These are phyloP conservation scores for Acanthamoeba healyi DNA, from an alignment of 208 protist species.

Conservation along the genomic window DNA sequence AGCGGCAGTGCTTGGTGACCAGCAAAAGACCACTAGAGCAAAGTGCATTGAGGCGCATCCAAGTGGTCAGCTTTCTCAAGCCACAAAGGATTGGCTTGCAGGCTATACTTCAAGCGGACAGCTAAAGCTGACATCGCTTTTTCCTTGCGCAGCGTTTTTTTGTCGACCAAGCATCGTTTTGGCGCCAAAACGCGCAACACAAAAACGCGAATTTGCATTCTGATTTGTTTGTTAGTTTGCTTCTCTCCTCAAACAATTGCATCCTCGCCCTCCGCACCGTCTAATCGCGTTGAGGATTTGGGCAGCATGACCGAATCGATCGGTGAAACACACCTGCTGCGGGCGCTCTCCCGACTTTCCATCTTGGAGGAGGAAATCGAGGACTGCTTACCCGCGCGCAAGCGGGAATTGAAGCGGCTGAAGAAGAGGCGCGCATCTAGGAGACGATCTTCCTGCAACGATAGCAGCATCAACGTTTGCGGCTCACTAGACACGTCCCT, in stretches of 20 bases:
- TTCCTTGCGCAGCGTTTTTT: too few relatives aligned
- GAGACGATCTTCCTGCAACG: neutral
- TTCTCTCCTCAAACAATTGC: too few relatives aligned
- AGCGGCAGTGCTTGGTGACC: too few relatives aligned
- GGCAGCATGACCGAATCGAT: neutral
- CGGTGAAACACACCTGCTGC: neutral
- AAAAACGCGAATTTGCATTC: neutral
- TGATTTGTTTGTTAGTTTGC: too few relatives aligned
- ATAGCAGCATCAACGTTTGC: neutral
- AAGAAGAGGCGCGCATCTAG: constrained; percentile 10
- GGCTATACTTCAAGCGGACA: too few relatives aligned
- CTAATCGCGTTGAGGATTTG: neutral
- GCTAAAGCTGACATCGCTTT: too few relatives aligned
- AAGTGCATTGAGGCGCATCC: too few relatives aligned
- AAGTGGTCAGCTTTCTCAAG: too few relatives aligned
- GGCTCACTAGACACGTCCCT: neutral
- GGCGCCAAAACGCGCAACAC: neutral
- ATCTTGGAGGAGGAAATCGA: constrained; percentile 58
- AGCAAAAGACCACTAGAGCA: too few relatives aligned
- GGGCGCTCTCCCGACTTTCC: constrained; percentile 15
- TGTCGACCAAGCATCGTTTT: too few relatives aligned
- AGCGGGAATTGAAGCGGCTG: constrained; percentile 8
- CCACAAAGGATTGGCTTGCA: too few relatives aligned
- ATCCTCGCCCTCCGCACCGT: too few relatives aligned
- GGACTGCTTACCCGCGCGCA: neutral